Evolutionary conservation across 2,329 filamentous ascomycete genomes (phyloP).

Genomic region (Diaporthe sp.): DNA sequence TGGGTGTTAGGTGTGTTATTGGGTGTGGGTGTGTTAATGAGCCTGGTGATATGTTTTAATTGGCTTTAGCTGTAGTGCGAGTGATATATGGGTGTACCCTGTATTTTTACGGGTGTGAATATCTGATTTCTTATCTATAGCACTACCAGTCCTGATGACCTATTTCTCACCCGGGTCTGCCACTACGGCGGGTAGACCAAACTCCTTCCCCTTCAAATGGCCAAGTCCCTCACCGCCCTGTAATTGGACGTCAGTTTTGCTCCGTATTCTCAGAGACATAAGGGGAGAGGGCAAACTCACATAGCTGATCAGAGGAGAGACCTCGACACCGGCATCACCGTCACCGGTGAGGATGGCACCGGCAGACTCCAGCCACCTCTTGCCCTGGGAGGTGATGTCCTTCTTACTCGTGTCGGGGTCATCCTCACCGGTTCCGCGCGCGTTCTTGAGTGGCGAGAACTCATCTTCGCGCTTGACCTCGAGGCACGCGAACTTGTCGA

Average conservation of each 20-base stretch:
- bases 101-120: too few species aligned
- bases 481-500: slow-evolving; percentile 93
- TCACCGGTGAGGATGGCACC: slow-evolving; percentile 82
- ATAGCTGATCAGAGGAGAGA: slow-evolving; percentile 95
- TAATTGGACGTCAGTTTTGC: slow-evolving; percentile 42
- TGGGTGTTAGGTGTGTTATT: too few species aligned
- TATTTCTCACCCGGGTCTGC: slow-evolving; percentile 53
- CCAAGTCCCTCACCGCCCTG: slow-evolving; percentile 76
- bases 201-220: slow-evolving; percentile 65
- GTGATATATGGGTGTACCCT: too few species aligned
- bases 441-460: slow-evolving; percentile 97
- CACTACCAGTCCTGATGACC: neutral
- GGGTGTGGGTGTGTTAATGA: too few species aligned
- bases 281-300: slow-evolving; percentile 69
- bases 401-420: slow-evolving; percentile 92
- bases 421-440: slow-evolving; percentile 86
- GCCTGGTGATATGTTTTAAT: too few species aligned
- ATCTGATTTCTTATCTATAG: too few species aligned
- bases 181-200: slow-evolving; percentile 67
- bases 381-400: slow-evolving; percentile 92
- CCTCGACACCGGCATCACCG: slow-evolving; percentile 80
- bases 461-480: slow-evolving; percentile 98
- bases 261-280: neutral
- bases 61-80: too few species aligned
- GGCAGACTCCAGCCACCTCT: slow-evolving; percentile 85